These are phyloP conservation scores for Phytophthora pini DNA, from an alignment of 352 stramenopile species.

Conservation along the genomic window DNA sequence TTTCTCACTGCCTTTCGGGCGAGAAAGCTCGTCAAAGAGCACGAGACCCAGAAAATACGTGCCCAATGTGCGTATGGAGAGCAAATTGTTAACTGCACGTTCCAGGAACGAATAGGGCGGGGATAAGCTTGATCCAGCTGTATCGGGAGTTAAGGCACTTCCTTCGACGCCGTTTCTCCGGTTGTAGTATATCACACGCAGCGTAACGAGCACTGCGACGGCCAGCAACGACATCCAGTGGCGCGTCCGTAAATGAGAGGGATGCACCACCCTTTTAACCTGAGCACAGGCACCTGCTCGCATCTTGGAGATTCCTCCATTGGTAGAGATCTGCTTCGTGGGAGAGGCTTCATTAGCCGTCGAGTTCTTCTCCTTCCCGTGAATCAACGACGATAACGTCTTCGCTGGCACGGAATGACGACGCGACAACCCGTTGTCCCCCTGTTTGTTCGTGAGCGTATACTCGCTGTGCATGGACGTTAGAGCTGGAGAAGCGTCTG, in stretches of 20 bases:
- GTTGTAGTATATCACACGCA: constrained; percentile 51
- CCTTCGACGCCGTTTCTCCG: constrained; percentile 31
- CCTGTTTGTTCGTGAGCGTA: constrained; percentile 11
- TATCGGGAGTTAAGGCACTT: constrained; percentile 12
- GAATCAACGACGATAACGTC: constrained; percentile 23
- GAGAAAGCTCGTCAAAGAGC: constrained; percentile 57
- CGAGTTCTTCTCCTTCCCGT: constrained; percentile 13
- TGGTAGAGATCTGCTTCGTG: constrained; percentile 1
- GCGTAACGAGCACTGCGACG: constrained; percentile 37
- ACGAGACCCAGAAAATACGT: constrained; percentile 60
- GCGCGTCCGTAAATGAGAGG: constrained; percentile 55
- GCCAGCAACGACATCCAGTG: constrained; percentile 57
- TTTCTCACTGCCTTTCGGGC: constrained; percentile 29
- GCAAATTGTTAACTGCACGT: constrained; percentile 48
- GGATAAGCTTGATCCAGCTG: constrained; percentile 5
- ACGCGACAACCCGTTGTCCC: constrained; percentile 24
- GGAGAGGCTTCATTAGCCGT: not conserved
- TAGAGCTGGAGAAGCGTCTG: constrained; percentile 36
- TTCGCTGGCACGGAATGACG: constrained; percentile 35
- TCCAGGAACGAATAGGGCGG: constrained; percentile 40
- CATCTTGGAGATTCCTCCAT: constrained; percentile 17
- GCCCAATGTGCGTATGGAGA: constrained; percentile 57
- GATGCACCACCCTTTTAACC: constrained; percentile 14
- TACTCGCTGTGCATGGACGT: constrained; percentile 26
- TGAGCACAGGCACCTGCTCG: constrained; percentile 3